A percentile compares a stretch with the other conserved stretches of the same genome.
These are phyloP conservation scores for Trebouxia sp. DNA, from an alignment of 139 green algal species.

Conservation along the genomic window DNA sequence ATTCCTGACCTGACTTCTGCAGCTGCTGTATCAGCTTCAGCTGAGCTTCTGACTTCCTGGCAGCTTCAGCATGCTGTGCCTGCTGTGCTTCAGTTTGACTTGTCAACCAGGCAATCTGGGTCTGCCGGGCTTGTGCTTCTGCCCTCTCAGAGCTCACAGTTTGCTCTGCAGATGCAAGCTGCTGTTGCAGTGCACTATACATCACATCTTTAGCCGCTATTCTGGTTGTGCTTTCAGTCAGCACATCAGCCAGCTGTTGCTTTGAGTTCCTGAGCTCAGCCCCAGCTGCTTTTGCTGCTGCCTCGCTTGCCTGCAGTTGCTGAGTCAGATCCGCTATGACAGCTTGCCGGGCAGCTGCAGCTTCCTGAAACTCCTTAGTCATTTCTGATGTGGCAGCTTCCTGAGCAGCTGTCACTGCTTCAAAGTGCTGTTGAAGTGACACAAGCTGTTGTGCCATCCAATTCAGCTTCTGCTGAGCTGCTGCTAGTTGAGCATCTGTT, in stretches of 20 bases:
- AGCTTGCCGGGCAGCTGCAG: not conserved
- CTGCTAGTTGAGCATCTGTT: not conserved
- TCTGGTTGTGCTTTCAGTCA: not conserved
- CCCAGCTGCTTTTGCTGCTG: not conserved
- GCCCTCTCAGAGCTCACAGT: not conserved
- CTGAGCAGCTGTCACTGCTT: not conserved
- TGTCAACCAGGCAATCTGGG: not conserved
- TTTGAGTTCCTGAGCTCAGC: not conserved
- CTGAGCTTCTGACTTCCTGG: too few species aligned
- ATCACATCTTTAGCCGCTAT: not conserved
- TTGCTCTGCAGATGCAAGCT: not conserved
- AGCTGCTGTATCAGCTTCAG: too few species aligned
- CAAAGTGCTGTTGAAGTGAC: not conserved
- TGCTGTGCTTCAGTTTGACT: not conserved
- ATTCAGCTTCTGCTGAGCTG: not conserved
- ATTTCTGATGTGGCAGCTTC: constrained; percentile 2
- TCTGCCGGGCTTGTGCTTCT: not conserved
- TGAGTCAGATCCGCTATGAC: not conserved
- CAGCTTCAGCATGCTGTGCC: too few species aligned
- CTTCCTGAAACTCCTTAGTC: constrained; percentile 3
- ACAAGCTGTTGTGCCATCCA: not conserved
- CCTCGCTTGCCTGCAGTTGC: not conserved
- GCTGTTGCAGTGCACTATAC: not conserved
- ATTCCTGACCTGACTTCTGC: too few species aligned
- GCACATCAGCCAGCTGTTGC: not conserved